A percentile compares a stretch with the other conserved stretches of the same genome.
Conservation (phyloP, 23 red algal species). For the Gracilaria gracilis region DNA sequence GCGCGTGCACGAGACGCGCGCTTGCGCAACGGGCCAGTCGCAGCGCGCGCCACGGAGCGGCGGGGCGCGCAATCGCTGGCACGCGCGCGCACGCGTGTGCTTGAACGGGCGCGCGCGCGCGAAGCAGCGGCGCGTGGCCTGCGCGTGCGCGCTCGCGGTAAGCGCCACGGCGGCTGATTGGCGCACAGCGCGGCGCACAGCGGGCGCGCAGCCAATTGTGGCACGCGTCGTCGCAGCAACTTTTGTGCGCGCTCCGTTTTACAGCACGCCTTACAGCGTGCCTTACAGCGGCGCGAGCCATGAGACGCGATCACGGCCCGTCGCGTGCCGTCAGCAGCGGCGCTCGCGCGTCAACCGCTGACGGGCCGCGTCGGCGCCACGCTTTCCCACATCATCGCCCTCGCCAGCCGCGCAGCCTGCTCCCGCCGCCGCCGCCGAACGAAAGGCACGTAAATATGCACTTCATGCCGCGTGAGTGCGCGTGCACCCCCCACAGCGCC, state of each 20-base stretch:
- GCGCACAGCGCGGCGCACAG: neutral
- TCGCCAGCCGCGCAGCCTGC: too few species aligned
- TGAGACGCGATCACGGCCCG: too few species aligned
- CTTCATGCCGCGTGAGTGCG: too few species aligned
- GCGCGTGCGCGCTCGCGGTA: neutral
- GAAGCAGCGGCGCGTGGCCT: neutral
- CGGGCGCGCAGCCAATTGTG: neutral
- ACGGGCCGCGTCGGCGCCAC: neutral
- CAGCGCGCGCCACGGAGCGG: neutral
- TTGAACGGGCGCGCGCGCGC: neutral
- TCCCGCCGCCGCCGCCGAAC: too few species aligned
- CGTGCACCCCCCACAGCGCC: too few species aligned
- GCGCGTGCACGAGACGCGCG: too few species aligned
- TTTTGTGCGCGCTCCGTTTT: neutral
- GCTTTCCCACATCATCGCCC: neutral
- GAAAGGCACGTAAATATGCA: too few species aligned
- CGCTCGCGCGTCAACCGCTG: neutral
- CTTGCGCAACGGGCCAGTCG: neutral
- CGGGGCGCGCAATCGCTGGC: too few species aligned
- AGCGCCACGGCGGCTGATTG: constrained; percentile 9
- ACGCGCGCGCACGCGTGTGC: too few species aligned
- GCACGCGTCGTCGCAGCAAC: neutral
- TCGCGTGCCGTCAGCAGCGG: too few species aligned
- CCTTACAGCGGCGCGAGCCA: neutral
- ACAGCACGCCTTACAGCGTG: neutral